Conservation (phyloP, 2,329 filamentous ascomycete genomes). For the Cercospora citrullina region DNA sequence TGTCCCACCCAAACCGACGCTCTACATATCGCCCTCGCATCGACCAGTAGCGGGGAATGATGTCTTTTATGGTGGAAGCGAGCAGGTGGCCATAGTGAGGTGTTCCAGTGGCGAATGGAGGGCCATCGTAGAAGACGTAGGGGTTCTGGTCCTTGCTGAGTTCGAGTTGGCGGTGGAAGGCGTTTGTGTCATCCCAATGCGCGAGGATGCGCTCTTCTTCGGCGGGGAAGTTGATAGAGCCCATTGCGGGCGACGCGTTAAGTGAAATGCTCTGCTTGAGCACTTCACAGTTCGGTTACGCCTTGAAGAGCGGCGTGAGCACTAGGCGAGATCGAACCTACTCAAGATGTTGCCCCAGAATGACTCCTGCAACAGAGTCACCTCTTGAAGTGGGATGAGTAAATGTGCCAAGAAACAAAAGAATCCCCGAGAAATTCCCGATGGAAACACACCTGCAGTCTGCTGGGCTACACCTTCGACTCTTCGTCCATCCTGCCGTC, state of each 20-base stretch:
- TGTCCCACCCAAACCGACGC: constrained; percentile 92
- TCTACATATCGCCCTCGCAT: constrained; percentile 96
- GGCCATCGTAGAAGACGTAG: constrained; percentile 89
- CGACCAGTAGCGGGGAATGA: constrained; percentile 94
- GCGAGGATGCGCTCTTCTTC: constrained; percentile 84
- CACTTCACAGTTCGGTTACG: neutral
- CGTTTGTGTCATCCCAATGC: constrained; percentile 87
- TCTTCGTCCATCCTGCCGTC: neutral
- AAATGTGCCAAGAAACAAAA: neutral
- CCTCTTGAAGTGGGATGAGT: constrained; percentile 10
- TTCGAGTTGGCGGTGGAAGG: constrained; percentile 84
- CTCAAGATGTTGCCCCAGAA: constrained; percentile 3
- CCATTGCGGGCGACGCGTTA: constrained; percentile 40
- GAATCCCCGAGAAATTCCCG: neutral
- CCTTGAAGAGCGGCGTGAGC: neutral
- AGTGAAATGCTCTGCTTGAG: constrained; percentile 6
- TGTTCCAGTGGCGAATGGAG: constrained; percentile 56
- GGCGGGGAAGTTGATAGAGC: constrained; percentile 75
- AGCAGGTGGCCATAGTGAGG: constrained; percentile 76
- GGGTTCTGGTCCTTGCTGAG: constrained; percentile 77
- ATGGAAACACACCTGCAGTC: neutral
- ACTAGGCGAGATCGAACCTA: neutral
- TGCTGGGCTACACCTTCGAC: neutral
- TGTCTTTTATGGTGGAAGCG: constrained; percentile 94
- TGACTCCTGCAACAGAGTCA: neutral